Base-by-base conservation (phyloP, 1,284 basidiomycete genomes). In the Amylostereum chailletii region DNA sequence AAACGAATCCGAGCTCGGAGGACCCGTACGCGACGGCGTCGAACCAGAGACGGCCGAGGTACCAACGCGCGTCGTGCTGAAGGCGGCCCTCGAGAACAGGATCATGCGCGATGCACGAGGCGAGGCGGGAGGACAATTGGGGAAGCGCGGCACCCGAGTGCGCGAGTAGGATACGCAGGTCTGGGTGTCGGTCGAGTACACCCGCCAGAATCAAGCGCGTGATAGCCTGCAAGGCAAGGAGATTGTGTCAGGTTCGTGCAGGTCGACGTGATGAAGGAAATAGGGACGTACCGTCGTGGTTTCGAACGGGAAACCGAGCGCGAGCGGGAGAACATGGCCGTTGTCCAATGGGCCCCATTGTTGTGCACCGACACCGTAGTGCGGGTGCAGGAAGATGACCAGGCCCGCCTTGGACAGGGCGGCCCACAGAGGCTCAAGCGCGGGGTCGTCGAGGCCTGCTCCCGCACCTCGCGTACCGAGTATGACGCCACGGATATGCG, bases 291-390 rank as follows among this genome's bases (percentile, higher is more conserved):
- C 89, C 32, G 81, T 82, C 1, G 90, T 90, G 19, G 90, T 93
- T 66, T 93, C 90, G 58, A 93, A 86, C 1, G 90, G 90, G 65
- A 93, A 92, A 1, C 90, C 90, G 9, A 93, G 72, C 0, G 90
- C 88, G 45, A 93, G 76, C 1, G 89, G 86, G 27, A 93, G 75
- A 33, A 91, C 90, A 55, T 93, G 90, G 0, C 90, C 90, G 57
- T 93, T 90, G 48, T 83, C 77, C 53, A 71, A 77, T 47, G 79
- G 72, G 1, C 89, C 90, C 74, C 84, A 92, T 8, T 76, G 77
- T 50, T 71, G 73, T 29, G 66, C 62, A 57, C 81, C 81, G 10
- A 90, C 77, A 5, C 86, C 86, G 60, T 90, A 90, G 61, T 92
- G 88, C 5, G 88, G 89, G 58, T 92, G 89, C 38, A 91, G 62